These are phyloP conservation scores for Xerocomellus chrysenteron DNA, from an alignment of 768 basidiomycete species.

Conservation along the genomic window DNA sequence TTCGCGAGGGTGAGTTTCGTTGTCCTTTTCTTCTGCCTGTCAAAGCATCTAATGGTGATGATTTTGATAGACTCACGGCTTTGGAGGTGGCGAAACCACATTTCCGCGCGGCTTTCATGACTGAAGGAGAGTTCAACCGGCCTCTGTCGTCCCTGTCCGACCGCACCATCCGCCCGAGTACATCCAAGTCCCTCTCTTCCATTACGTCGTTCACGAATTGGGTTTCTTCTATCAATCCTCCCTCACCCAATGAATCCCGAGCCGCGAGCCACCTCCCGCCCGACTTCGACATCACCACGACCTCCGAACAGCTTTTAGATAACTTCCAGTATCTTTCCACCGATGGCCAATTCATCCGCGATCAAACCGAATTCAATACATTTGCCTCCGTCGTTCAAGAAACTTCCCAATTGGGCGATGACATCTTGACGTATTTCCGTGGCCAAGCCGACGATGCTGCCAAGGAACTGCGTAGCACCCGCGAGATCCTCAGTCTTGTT, in stretches of 20 bases:
- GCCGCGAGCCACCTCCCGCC: constrained; percentile 37
- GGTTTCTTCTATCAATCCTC: constrained; percentile 16
- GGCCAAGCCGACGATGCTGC: constrained; percentile 50
- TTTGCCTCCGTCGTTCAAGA: constrained; percentile 50
- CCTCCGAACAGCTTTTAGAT: constrained; percentile 49
- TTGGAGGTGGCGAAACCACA: constrained; percentile 67
- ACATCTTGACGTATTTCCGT: constrained; percentile 52
- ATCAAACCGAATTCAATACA: constrained; percentile 39
- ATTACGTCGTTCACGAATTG: constrained; percentile 46
- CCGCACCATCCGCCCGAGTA: constrained; percentile 50
- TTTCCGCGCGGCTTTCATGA: constrained; percentile 60
- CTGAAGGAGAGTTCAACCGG: constrained; percentile 46
- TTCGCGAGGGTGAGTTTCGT: constrained; percentile 59
- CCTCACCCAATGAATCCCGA: constrained; percentile 24
- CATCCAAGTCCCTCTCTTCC: constrained; percentile 44
- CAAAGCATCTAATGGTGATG: not conserved
- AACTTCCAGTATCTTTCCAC: constrained; percentile 53
- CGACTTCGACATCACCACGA: constrained; percentile 45
- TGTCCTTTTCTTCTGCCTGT: not conserved
- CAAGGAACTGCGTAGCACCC: constrained; percentile 49
- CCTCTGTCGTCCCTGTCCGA: constrained; percentile 54
- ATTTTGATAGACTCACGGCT: constrained; percentile 47
- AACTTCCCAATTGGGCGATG: constrained; percentile 44
- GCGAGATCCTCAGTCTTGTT: constrained; percentile 44
- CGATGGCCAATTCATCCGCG: constrained; percentile 37